Evolutionary conservation across 805 yeast genomes (phyloP).

Genomic region (Kodamaea sagamina): DNA sequence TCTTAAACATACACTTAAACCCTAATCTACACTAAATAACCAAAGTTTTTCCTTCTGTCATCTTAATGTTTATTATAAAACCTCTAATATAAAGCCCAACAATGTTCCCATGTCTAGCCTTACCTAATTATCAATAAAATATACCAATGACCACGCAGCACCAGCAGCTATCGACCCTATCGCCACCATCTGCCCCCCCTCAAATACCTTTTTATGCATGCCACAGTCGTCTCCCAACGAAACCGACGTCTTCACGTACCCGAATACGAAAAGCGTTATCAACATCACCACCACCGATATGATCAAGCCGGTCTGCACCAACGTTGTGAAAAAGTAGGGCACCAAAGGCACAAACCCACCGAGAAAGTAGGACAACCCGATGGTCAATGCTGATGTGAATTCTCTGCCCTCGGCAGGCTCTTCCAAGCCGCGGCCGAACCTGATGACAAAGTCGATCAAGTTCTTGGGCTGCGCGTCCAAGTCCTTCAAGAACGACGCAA

Average conservation of each 20-base stretch:
- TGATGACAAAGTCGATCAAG: constrained; percentile 83
- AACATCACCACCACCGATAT: constrained; percentile 79
- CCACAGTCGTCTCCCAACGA: constrained; percentile 81
- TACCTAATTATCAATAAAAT: constrained; percentile 60
- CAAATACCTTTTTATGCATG: constrained; percentile 57
- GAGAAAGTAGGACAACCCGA: constrained; percentile 82
- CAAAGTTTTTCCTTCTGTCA: too few relatives aligned
- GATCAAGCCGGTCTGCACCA: constrained; percentile 76
- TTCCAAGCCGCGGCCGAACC: constrained; percentile 89
- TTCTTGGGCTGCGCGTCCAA: constrained; percentile 74
- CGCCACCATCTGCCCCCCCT: constrained; percentile 89
- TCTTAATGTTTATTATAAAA: too few relatives aligned
- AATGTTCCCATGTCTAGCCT: background rate
- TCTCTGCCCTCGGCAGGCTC: constrained; percentile 95
- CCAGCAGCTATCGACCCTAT: constrained; percentile 98
- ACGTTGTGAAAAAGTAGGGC: constrained; percentile 82
- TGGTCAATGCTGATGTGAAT: constrained; percentile 82
- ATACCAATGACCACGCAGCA: constrained; percentile 92
- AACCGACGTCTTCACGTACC: constrained; percentile 78
- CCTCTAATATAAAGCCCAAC: too few relatives aligned
- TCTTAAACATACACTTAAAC: too few relatives aligned
- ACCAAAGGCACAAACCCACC: constrained; percentile 92
- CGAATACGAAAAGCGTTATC: constrained; percentile 83
- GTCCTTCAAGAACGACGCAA: constrained; percentile 71
- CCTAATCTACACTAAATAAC: too few relatives aligned